Conservation (phyloP, 306 rosid species). For the Malus asiatica region DNA sequence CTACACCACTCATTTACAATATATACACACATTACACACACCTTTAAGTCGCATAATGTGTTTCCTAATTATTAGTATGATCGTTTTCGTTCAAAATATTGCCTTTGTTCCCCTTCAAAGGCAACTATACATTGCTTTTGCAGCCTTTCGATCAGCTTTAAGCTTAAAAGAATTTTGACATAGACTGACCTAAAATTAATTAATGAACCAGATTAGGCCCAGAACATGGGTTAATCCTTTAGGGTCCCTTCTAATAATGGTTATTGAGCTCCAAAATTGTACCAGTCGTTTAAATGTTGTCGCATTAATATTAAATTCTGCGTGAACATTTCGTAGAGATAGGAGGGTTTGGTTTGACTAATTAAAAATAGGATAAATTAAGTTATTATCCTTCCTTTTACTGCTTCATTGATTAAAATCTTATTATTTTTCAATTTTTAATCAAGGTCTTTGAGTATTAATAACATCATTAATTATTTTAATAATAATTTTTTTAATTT, state of each 20-base stretch:
- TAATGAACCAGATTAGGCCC: neutral
- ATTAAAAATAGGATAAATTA: neutral
- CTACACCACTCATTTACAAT: too few relatives aligned
- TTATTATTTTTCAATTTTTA: too few relatives aligned
- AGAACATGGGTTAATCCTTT: neutral
- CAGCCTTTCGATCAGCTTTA: conserved; percentile 28
- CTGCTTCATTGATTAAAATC: too few relatives aligned
- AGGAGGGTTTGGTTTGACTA: neutral
- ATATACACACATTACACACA: neutral
- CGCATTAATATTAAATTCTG: neutral
- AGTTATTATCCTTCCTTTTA: too few relatives aligned
- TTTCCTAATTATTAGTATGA: neutral
- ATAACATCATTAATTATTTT: too few relatives aligned
- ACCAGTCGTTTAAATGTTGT: neutral
- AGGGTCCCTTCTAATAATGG: neutral
- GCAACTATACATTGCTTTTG: conserved; percentile 12
- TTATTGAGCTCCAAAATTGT: neutral
- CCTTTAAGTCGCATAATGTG: neutral
- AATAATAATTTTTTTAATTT: too few relatives aligned
- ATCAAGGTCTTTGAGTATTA: too few relatives aligned
- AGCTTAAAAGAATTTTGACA: conserved; percentile 3
- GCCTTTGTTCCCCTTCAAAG: conserved; percentile 19
- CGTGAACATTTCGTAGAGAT: neutral
- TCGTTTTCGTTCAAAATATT: conserved; percentile 13
- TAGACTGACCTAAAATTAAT: neutral